These are phyloP conservation scores for Solanum virginianum DNA, from an alignment of 257 asterid genomes.

Conservation along the genomic window DNA sequence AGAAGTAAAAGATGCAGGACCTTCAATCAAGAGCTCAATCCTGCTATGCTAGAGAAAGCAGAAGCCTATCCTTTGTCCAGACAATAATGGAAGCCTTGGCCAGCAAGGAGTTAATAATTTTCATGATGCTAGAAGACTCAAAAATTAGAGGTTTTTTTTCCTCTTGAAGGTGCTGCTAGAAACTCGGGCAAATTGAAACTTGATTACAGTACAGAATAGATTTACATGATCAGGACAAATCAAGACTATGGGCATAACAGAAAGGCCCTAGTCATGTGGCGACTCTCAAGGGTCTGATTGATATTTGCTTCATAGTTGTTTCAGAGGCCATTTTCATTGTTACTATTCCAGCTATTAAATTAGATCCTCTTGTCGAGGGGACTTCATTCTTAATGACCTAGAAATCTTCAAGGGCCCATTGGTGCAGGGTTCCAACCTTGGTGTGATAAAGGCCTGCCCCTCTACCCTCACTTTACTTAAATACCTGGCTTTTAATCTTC, in stretches of 20 bases:
- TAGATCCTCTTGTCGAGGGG: background rate
- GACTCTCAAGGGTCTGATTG: background rate
- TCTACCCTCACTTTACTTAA: background rate
- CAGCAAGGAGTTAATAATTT: background rate
- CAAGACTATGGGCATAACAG: no score
- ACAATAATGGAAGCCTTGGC: background rate
- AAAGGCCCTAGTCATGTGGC: no score
- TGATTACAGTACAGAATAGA: background rate
- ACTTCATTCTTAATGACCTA: background rate
- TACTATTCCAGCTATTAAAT: background rate
- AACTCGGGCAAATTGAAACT: background rate
- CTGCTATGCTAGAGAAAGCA: background rate
- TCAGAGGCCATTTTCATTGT: background rate
- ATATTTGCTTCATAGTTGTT: background rate
- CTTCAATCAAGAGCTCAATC: background rate
- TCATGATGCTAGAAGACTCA: background rate
- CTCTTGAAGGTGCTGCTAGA: background rate
- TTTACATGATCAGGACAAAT: no score
- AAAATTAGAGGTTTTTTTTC: background rate
- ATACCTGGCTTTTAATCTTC: background rate
- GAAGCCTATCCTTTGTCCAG: background rate
- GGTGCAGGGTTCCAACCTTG: background rate
- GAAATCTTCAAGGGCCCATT: background rate
- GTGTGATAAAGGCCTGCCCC: background rate
- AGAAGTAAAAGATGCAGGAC: background rate